These are phyloP conservation scores for Arbutus unedo DNA, from an alignment of 148 eudicot species.

Conservation along the genomic window DNA sequence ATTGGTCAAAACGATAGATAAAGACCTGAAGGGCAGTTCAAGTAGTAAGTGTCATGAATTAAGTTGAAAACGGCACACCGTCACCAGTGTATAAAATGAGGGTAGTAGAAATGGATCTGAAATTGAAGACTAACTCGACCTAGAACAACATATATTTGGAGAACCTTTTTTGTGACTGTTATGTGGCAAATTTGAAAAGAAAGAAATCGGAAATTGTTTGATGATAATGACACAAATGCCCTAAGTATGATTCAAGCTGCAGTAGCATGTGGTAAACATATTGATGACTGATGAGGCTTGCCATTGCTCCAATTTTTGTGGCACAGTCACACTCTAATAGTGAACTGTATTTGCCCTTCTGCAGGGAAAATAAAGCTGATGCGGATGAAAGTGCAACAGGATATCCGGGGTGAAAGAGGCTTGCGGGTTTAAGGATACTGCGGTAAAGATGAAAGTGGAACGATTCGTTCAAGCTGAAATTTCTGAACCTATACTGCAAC, in stretches of 20 bases:
- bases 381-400: neutral
- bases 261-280: neutral
- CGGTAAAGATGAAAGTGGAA: neutral
- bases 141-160: neutral
- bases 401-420: neutral
- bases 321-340: neutral
- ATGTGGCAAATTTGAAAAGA: neutral
- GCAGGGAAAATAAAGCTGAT: neutral
- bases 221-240: neutral
- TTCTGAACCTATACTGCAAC: neutral
- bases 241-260: neutral
- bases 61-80: neutral
- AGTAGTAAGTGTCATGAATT: neutral
- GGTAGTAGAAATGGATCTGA: neutral
- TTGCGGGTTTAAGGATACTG: neutral
- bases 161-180: neutral
- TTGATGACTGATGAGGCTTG: neutral
- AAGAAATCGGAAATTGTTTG: neutral
- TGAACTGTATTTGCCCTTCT: neutral
- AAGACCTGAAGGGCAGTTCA: neutral
- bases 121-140: neutral
- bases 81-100: neutral
- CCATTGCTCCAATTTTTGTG: neutral
- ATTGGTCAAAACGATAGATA: neutral
- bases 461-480: neutral